phyloP scores from a whole-genome alignment of 2,329 filamentous ascomycete genomes.

The Penicillium sp. region DNA sequence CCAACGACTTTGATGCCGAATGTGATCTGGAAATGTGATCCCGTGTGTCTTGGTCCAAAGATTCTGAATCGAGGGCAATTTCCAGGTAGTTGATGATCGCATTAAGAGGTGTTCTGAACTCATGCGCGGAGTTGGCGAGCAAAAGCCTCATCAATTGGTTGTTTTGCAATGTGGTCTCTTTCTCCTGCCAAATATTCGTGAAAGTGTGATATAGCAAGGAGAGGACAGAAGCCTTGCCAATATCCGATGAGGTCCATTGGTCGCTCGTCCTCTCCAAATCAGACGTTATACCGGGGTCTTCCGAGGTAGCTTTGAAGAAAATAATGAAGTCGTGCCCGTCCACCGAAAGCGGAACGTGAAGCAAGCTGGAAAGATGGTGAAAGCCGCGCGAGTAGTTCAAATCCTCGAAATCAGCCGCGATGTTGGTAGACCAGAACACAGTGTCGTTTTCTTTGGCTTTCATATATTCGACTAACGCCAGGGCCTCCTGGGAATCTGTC shows the following conservation, averaged over 20 bases:
- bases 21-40: slow-evolving; percentile 80
- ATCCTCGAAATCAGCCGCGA: slow-evolving; percentile 72
- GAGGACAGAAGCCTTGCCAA: slow-evolving; percentile 80
- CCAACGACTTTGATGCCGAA: slow-evolving; percentile 82
- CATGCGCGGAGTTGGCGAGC: slow-evolving; percentile 81
- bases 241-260: slow-evolving; percentile 81
- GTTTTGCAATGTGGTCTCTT: slow-evolving; percentile 75
- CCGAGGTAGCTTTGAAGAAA: slow-evolving; percentile 70
- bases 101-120: slow-evolving; percentile 83
- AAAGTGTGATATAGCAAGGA: slow-evolving; percentile 84
- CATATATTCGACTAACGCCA: slow-evolving; percentile 79
- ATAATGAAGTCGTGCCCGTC: slow-evolving; percentile 78
- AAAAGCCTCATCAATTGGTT: slow-evolving; percentile 74
- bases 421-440: slow-evolving; percentile 71
- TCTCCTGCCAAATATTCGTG: slow-evolving; percentile 87
- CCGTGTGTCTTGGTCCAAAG: slow-evolving; percentile 71
- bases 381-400: slow-evolving; percentile 76
- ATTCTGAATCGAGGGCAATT: slow-evolving; percentile 77
- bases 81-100: slow-evolving; percentile 95
- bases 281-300: background rate
- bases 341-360: slow-evolving; percentile 73
- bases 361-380: slow-evolving; percentile 66
- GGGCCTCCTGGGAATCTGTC: slow-evolving; percentile 72
- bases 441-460: slow-evolving; percentile 68
- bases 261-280: slow-evolving; percentile 38